These are phyloP conservation scores for Chimonanthus praecox DNA, from an alignment of 164 flowering plant species.

Conservation along the genomic window DNA sequence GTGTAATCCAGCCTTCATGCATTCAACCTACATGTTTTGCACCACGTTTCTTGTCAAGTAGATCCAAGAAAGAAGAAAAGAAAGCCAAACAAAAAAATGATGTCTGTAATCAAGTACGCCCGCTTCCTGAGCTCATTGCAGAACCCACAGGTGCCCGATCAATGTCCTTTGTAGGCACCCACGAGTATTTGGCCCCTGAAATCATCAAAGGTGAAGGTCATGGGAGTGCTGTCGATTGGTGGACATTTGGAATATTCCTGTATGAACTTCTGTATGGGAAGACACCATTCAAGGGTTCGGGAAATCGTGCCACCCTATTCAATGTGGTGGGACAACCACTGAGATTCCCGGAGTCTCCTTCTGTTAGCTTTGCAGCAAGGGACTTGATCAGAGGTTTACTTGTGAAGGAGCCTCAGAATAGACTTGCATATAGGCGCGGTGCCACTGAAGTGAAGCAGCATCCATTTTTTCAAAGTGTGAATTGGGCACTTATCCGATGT, in stretches of 20 bases:
- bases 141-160: conserved; percentile 58
- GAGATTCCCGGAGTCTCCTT: conserved; percentile 51
- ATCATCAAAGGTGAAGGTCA: conserved; percentile 48
- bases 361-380: conserved; percentile 57
- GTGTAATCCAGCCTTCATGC: conserved; percentile 69
- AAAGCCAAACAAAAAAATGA: conserved; percentile 43
- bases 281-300: conserved; percentile 49
- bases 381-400: conserved; percentile 63
- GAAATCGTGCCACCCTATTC: conserved; percentile 46
- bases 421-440: conserved; percentile 72
- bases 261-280: conserved; percentile 72
- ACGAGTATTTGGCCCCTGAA: too few relatives aligned
- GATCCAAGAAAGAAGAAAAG: conserved; percentile 36
- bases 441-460: conserved; percentile 86
- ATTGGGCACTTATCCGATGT: conserved; percentile 82
- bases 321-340: conserved; percentile 63
- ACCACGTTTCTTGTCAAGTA: conserved; percentile 52
- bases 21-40: conserved; percentile 65
- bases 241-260: conserved; percentile 78
- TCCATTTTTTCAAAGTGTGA: conserved; percentile 70
- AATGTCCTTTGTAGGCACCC: conserved; percentile 86
- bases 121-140: conserved; percentile 40
- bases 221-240: conserved; percentile 94
- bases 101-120: conserved; percentile 34
- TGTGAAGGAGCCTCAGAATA: conserved; percentile 66